These are phyloP conservation scores for Suhomyces sp. DNA, from an alignment of 805 yeast species.

Conservation along the genomic window DNA sequence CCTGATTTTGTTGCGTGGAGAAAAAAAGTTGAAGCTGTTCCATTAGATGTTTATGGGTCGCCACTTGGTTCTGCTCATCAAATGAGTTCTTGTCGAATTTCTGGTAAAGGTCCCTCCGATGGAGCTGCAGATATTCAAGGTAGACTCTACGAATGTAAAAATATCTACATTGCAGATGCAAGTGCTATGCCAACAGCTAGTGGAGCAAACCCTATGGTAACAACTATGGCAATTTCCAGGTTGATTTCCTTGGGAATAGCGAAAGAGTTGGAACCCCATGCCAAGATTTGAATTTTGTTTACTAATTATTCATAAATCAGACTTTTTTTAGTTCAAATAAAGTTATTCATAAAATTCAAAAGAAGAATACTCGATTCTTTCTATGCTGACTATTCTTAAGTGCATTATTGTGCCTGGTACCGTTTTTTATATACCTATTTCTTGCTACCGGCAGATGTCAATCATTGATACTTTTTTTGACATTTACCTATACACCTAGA, in stretches of 20 bases:
- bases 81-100: constrained; percentile 27
- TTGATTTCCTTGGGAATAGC: constrained; percentile 20
- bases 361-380: no score
- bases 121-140: constrained; percentile 28
- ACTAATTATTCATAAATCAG: no score
- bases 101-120: constrained; percentile 24
- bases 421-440: no score
- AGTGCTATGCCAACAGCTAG: constrained; percentile 30
- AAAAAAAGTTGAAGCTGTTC: constrained; percentile 23
- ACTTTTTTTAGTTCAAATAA: no score
- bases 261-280: constrained; percentile 15
- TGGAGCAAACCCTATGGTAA: constrained; percentile 29
- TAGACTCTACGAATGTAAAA: constrained; percentile 24
- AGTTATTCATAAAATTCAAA: no score
- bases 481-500: no score
- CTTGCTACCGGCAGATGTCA: no score
- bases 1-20: constrained; percentile 43
- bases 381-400: no score
- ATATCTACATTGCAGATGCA: constrained; percentile 29
- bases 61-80: constrained; percentile 31
- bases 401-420: no score
- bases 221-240: constrained; percentile 26
- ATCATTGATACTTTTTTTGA: no score
- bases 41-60: constrained; percentile 28
- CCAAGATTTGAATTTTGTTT: constrained; percentile 1